Evolutionary conservation across 2,329 filamentous ascomycete species (phyloP).

Genomic region (Diaporthe ilicicola): DNA sequence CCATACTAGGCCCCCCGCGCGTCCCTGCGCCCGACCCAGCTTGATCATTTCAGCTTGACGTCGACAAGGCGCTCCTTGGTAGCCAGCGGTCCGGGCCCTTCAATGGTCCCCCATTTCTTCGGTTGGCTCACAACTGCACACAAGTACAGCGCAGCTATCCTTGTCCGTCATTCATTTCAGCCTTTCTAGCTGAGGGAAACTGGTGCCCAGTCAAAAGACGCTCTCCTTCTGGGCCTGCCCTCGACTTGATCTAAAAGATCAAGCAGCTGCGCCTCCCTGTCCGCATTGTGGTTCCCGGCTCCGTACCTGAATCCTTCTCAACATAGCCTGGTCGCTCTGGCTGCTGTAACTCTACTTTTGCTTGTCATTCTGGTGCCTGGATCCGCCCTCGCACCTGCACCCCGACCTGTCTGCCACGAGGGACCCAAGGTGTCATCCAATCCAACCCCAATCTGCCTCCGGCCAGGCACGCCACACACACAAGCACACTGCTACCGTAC

Average conservation of each 20-base stretch:
- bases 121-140: conserved; percentile 2
- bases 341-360: background rate
- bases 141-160: conserved; percentile 2
- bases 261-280: conserved; percentile 19
- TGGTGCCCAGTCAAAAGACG: background rate
- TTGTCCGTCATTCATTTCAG: conserved; percentile 1
- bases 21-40: conserved; percentile 6
- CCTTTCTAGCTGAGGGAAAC: conserved; percentile 6
- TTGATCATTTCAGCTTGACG: background rate
- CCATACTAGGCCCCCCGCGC: background rate
- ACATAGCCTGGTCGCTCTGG: conserved; percentile 9
- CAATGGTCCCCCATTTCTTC: background rate
- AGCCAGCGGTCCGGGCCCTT: conserved; percentile 2
- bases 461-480: background rate
- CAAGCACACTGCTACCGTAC: background rate
- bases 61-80: conserved; percentile 1
- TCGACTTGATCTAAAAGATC: conserved; percentile 12
- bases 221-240: background rate
- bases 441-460: conserved; percentile 1
- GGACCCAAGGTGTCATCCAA: conserved; percentile 18
- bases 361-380: background rate
- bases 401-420: conserved; percentile 13
- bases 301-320: conserved; percentile 14
- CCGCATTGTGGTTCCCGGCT: conserved; percentile 1
- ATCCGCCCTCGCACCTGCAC: conserved; percentile 10